A percentile compares a stretch with the other conserved stretches of the same genome.
Conservation (phyloP, 2,329 filamentous ascomycete genomes). For the Trichoderma guizhouense region DNA sequence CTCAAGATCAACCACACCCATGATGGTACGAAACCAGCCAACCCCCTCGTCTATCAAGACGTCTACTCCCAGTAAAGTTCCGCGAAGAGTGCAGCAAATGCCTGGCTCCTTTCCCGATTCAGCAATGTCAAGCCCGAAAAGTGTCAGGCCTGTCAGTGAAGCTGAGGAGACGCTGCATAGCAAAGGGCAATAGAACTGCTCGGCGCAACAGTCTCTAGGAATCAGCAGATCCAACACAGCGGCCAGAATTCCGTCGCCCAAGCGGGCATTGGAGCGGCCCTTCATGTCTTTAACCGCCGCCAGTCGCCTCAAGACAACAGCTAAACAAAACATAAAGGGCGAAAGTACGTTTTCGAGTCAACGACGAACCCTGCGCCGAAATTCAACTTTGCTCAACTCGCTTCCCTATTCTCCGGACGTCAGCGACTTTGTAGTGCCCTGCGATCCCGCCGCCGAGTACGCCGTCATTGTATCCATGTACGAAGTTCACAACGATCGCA, state of each 20-base stretch:
- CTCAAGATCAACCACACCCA: slow-evolving; percentile 66
- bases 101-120: slow-evolving; percentile 33
- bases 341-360: slow-evolving; percentile 52
- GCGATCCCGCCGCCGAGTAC: slow-evolving; percentile 67
- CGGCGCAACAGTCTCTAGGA: slow-evolving; percentile 22
- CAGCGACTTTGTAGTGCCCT: slow-evolving; percentile 62
- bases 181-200: slow-evolving; percentile 31
- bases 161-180: slow-evolving; percentile 25
- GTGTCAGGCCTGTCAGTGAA: slow-evolving; percentile 43
- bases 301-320: slow-evolving; percentile 42
- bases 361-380: slow-evolving; percentile 62
- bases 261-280: slow-evolving; percentile 30
- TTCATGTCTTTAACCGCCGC: slow-evolving; percentile 47
- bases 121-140: slow-evolving; percentile 36
- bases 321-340: slow-evolving; percentile 50
- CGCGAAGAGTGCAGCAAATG: slow-evolving; percentile 18
- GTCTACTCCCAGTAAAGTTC: slow-evolving; percentile 16
- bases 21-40: slow-evolving; percentile 56
- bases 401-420: slow-evolving; percentile 75
- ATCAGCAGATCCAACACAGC: slow-evolving; percentile 23
- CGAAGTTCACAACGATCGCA: slow-evolving; percentile 97
- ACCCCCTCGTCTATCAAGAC: slow-evolving; percentile 32
- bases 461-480: slow-evolving; percentile 95
- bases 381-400: slow-evolving; percentile 45
- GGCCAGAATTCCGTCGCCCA: slow-evolving; percentile 29